Percentiles rank a stretch among this genome's conserved stretches.
Evolutionary conservation across 169 alveolate species (phyloP).

Genomic region (Cryptosporidium ryanae): DNA sequence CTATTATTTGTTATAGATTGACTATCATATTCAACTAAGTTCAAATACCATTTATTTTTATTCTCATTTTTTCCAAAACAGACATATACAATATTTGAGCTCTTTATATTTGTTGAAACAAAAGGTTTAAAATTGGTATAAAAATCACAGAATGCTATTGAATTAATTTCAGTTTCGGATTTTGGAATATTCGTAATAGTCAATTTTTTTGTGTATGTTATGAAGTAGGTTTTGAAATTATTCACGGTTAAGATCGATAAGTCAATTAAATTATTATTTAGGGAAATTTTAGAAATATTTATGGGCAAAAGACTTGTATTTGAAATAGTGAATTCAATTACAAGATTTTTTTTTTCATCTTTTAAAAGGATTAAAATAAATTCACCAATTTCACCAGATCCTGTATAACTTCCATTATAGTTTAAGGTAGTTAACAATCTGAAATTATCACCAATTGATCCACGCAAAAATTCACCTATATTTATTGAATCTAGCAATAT

Average conservation of each 20-base stretch:
- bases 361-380: background rate
- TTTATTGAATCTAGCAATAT: constrained; percentile 5
- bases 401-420: background rate
- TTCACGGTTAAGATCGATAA: background rate
- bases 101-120: background rate
- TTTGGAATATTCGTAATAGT: background rate
- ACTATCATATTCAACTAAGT: constrained; percentile 30
- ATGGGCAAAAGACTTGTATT: constrained; percentile 16
- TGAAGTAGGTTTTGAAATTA: background rate
- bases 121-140: constrained; percentile 16
- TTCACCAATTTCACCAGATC: background rate
- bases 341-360: background rate
- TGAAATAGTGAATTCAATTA: constrained; percentile 24
- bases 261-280: constrained; percentile 10
- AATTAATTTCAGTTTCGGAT: background rate
- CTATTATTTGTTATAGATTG: background rate
- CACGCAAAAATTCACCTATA: background rate
- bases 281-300: background rate
- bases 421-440: background rate
- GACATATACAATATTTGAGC: constrained; percentile 9
- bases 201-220: background rate
- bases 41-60: background rate
- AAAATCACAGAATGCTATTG: constrained; percentile 4
- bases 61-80: constrained; percentile 1
- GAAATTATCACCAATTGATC: background rate